A percentile compares a stretch with the other conserved stretches of the same genome.
These are phyloP conservation scores for Mycena alexandri DNA, from an alignment of 768 basidiomycete species.

Conservation along the genomic window DNA sequence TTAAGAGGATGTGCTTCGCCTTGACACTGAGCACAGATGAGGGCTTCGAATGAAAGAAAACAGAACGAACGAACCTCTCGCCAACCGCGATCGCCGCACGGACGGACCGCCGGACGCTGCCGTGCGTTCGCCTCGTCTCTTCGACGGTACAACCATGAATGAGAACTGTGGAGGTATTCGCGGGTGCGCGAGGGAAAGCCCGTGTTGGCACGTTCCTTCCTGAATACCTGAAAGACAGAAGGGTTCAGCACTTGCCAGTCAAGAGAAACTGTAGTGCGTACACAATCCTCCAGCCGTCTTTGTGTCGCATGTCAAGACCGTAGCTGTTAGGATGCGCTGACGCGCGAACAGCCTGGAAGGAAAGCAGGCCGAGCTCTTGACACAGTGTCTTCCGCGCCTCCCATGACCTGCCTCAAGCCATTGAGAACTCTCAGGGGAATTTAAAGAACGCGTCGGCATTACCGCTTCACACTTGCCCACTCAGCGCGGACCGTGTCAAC, in stretches of 20 bases:
- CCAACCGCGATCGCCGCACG: not conserved
- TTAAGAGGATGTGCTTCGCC: conserved; percentile 3
- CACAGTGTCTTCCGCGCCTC: conserved; percentile 6
- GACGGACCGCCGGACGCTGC: not conserved
- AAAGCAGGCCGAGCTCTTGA: not conserved
- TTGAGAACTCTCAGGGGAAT: not conserved
- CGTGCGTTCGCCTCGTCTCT: not conserved
- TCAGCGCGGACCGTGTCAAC: not conserved
- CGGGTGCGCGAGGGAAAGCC: not conserved
- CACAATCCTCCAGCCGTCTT: conserved; percentile 25
- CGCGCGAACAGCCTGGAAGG: not conserved
- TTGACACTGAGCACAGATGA: conserved; percentile 1
- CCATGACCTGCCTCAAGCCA: not conserved
- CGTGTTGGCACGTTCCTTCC: not conserved
- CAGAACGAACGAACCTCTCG: not conserved
- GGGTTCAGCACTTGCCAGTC: not conserved
- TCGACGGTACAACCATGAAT: not conserved
- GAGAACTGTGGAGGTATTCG: not conserved
- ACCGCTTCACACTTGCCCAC: conserved; percentile 1
- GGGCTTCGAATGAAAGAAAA: not conserved
- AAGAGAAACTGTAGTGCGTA: not conserved
- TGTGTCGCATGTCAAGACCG: conserved; percentile 12
- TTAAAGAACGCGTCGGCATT: not conserved
- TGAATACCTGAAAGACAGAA: not conserved
- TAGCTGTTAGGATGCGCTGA: not conserved